Conservation (phyloP, 352 stramenopile genomes). For the Phytophthora capsici region DNA sequence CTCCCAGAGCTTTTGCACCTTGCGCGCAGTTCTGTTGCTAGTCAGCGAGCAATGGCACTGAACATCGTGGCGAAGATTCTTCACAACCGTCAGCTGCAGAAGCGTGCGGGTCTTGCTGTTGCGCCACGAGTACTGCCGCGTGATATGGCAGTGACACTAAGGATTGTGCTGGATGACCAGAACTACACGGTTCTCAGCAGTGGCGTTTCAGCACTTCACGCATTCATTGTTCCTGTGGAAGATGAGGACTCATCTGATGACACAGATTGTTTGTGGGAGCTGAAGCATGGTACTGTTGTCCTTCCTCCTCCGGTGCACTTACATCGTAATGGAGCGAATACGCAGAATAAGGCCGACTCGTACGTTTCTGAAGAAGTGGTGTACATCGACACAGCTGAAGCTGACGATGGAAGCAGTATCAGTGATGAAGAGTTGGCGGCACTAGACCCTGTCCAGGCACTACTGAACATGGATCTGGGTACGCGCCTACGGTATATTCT, state of each 20-base stretch:
- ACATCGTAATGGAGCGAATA: conserved; percentile 38
- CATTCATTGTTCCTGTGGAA: conserved; percentile 52
- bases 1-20: conserved; percentile 75
- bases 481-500: conserved; percentile 62
- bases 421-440: conserved; percentile 59
- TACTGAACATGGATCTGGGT: conserved; percentile 64
- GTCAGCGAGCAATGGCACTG: conserved; percentile 73
- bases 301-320: conserved; percentile 41
- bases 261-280: conserved; percentile 27
- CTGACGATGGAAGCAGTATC: conserved; percentile 45
- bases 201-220: conserved; percentile 57
- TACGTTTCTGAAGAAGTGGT: conserved; percentile 40
- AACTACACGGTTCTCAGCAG: conserved; percentile 66
- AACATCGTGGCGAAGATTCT: conserved; percentile 71
- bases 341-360: neutral
- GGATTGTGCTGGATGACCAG: conserved; percentile 65
- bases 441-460: conserved; percentile 62
- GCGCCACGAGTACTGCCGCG: conserved; percentile 46
- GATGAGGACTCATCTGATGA: conserved; percentile 1
- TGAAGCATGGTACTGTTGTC: conserved; percentile 38
- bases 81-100: conserved; percentile 39
- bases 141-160: conserved; percentile 56
- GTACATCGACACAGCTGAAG: conserved; percentile 58
- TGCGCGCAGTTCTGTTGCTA: conserved; percentile 72
- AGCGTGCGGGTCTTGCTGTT: conserved; percentile 18